Evolutionary conservation across 2,329 filamentous ascomycete species (phyloP).

Genomic region (Allantophomopsis lycopodina): DNA sequence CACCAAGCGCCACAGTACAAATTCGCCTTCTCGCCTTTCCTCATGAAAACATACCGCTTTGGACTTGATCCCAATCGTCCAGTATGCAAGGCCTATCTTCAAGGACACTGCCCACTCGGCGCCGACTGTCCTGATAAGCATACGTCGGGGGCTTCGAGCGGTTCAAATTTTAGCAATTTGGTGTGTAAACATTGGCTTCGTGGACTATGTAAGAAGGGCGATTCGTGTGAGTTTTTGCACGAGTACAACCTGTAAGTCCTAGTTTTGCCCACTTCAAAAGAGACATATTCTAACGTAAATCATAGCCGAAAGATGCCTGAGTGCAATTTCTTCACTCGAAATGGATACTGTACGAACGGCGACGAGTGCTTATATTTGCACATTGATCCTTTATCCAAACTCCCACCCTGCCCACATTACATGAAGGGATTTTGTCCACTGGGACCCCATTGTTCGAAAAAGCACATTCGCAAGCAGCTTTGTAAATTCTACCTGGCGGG

Average conservation of each 20-base stretch:
- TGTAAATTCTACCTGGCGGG: constrained; percentile 84
- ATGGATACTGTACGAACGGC: constrained; percentile 90
- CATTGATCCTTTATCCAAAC: constrained; percentile 68
- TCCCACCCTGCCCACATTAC: constrained; percentile 79
- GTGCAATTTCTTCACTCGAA: constrained; percentile 90
- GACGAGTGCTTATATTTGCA: constrained; percentile 93
- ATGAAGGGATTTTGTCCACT: constrained; percentile 90
- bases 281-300: background rate
- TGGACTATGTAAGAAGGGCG: constrained; percentile 93
- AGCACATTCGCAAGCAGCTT: constrained; percentile 70
- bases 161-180: constrained; percentile 57
- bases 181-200: constrained; percentile 99
- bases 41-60: constrained; percentile 72
- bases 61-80: constrained; percentile 68
- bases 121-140: constrained; percentile 79
- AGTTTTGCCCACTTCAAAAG: background rate
- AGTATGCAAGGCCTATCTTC: constrained; percentile 72
- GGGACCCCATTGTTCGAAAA: constrained; percentile 75
- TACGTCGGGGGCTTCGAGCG: constrained; percentile 19
- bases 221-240: constrained; percentile 94
- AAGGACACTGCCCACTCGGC: constrained; percentile 78
- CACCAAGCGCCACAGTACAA: constrained; percentile 43
- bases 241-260: constrained; percentile 72
- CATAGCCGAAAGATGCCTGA: constrained; percentile 77
- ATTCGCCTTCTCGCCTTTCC: constrained; percentile 79